phyloP scores from a whole-genome alignment of 768 basidiomycete species.

The Trametes sanguinea region DNA sequence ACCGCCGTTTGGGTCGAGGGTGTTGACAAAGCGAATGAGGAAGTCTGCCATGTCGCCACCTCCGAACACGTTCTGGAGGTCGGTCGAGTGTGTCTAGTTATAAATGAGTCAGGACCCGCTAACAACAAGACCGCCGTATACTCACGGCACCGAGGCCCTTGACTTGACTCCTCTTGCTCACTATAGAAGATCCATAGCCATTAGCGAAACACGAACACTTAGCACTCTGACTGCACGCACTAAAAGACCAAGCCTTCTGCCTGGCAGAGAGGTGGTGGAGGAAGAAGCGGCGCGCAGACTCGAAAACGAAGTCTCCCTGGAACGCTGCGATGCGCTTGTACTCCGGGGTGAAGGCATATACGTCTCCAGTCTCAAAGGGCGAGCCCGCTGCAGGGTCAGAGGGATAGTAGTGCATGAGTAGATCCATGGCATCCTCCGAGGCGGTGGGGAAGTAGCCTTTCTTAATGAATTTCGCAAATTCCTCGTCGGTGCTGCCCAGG shows the following conservation, averaged over 20 bases:
- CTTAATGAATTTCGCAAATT: not conserved
- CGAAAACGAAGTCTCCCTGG: constrained; percentile 40
- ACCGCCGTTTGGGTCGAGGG: constrained; percentile 43
- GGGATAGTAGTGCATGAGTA: constrained; percentile 27
- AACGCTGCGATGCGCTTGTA: constrained; percentile 39
- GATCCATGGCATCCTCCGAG: constrained; percentile 9
- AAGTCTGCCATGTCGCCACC: constrained; percentile 47
- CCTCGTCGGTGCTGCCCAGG: not conserved
- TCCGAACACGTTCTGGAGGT: constrained; percentile 45
- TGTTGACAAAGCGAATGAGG: constrained; percentile 44
- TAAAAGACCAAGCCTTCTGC: constrained; percentile 37
- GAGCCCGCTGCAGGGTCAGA: constrained; percentile 47
- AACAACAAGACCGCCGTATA: not conserved
- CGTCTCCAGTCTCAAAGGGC: constrained; percentile 49
- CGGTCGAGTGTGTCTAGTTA: constrained; percentile 44
- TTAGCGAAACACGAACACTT: too few species aligned
- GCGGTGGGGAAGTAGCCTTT: constrained; percentile 22
- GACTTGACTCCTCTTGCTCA: not conserved
- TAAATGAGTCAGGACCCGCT: not conserved
- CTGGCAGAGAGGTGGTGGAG: constrained; percentile 34
- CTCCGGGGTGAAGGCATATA: constrained; percentile 46
- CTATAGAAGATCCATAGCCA: not conserved
- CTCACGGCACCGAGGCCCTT: constrained; percentile 6
- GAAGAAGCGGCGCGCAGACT: constrained; percentile 39
- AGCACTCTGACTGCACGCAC: constrained; percentile 26